Evolutionary conservation across 2,329 filamentous ascomycete species (phyloP), one percentile per base, ranked within the genome.

Genomic region (Colletotrichum sp.): DNA sequence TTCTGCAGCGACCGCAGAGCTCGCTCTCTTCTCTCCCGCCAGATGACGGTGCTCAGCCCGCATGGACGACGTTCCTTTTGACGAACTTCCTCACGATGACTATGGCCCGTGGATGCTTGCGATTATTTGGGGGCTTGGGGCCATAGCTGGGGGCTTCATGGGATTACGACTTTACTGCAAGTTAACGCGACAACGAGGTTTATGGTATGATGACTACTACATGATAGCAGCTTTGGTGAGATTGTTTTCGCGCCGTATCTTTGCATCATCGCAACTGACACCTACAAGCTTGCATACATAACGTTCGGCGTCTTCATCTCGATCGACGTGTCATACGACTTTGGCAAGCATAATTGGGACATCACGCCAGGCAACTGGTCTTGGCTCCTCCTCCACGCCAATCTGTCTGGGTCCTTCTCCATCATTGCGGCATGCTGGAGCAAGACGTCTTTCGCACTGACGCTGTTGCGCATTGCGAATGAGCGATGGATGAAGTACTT

Each of bases 381-480:
- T 16, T 75, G 71, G 71, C 72, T 78, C 6, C 64, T 77, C 12
- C 77, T 77, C 22, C 55, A 79, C 18, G 75, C 74, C 71, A 78
- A 78, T 70, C 64, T 79, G 8, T 60, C 76, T 2, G 78, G 75
- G 9, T 75, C 78, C 9, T 69, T 77, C 18, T 80, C 79, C 22
- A 75, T 81, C 36, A 60, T 79, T 28, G 81, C 79, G 6, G 79
- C 79, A 28, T 75, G 79, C 5, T 80, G 76, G 78, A 80, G 80
- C 75, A 83, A 83, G 73, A 81, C 80, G 2, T 82, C 81, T 2
- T 82, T 83, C 64, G 80, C 80, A 34, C 48, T 82, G 59, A 82
- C 80, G 32, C 75, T 84, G 22, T 77, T 83, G 48, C 82, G 82
- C 44, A 78, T 82, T 62, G 39, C 72, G 10, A 65, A 70, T 13